These are phyloP conservation scores for Aspergillus brunneoviolaceus DNA, from an alignment of 2,329 filamentous ascomycete genomes.

Conservation along the genomic window DNA sequence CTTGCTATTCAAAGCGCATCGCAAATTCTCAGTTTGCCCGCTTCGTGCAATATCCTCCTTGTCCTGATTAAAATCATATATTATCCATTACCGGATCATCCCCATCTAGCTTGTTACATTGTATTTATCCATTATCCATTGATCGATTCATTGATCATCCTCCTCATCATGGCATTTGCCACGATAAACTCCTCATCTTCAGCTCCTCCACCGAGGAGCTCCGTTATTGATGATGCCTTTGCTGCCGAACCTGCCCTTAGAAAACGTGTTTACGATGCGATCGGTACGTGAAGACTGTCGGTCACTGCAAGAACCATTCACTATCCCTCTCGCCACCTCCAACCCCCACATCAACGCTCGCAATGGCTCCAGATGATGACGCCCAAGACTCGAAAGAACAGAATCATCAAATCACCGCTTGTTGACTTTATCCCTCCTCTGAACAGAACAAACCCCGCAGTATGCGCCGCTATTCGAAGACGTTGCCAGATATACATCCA, in stretches of 20 bases:
- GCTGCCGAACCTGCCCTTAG: slow-evolving; percentile 39
- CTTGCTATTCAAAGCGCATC: neutral
- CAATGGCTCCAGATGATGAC: neutral
- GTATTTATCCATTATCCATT: neutral
- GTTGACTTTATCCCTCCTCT: slow-evolving; percentile 7
- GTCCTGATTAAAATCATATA: slow-evolving; percentile 1
- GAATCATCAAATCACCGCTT: slow-evolving; percentile 3
- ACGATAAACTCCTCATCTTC: slow-evolving; percentile 28
- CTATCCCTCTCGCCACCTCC: slow-evolving; percentile 9
- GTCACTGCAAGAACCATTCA: neutral
- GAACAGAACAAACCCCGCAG: slow-evolving; percentile 38
- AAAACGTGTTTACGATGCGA: slow-evolving; percentile 45
- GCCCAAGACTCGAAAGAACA: neutral
- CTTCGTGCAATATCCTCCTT: neutral
- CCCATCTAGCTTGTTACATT: too few relatives aligned
- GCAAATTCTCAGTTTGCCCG: neutral
- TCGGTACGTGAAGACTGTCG: slow-evolving; percentile 33
- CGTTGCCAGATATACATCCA: slow-evolving; percentile 48
- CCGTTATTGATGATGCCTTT: slow-evolving; percentile 43
- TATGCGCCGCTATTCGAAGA: slow-evolving; percentile 48
- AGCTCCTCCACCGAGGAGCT: slow-evolving; percentile 23
- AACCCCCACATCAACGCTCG: neutral
- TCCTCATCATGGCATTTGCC: slow-evolving; percentile 38
- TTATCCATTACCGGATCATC: neutral
- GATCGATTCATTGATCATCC: too few relatives aligned